These are phyloP conservation scores for Oryza rufipogon DNA, from an alignment of 176 grass and related monocot species.

Conservation along the genomic window DNA sequence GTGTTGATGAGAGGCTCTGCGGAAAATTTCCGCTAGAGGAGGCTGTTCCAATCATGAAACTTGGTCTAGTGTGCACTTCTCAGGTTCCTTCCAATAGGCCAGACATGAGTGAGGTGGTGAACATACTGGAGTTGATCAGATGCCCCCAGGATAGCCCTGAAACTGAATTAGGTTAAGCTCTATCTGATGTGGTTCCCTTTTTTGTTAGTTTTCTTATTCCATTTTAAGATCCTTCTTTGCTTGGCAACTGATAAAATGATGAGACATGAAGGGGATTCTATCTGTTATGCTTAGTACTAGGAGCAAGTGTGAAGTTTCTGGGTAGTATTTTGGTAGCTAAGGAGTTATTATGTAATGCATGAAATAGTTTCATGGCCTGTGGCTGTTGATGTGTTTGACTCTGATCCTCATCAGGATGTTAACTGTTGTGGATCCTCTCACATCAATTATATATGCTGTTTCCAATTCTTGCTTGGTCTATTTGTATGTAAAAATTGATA, in stretches of 20 bases:
- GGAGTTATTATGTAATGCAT: constrained; percentile 41
- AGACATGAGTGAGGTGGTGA: constrained; percentile 96
- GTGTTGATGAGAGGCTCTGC: constrained; percentile 76
- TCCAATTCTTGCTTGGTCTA: background rate
- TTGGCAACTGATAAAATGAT: constrained; percentile 9
- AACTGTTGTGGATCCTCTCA: constrained; percentile 60
- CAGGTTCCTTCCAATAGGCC: constrained; percentile 96
- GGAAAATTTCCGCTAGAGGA: constrained; percentile 93
- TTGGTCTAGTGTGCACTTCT: constrained; percentile 92
- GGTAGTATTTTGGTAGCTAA: constrained; percentile 38
- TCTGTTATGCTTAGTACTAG: constrained; percentile 31
- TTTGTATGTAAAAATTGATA: background rate
- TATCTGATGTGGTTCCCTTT: background rate
- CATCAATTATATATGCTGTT: constrained; percentile 46
- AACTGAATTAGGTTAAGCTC: constrained; percentile 65
- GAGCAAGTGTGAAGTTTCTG: constrained; percentile 16
- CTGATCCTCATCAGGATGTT: constrained; percentile 54
- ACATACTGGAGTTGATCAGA: constrained; percentile 97
- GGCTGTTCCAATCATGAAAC: constrained; percentile 83
- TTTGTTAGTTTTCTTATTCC: background rate
- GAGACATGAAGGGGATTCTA: constrained; percentile 31
- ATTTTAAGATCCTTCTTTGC: constrained; percentile 43
- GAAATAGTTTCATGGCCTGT: constrained; percentile 25
- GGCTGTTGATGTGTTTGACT: constrained; percentile 63
- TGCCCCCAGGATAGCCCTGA: constrained; percentile 92